Percentiles rank a stretch among this genome's conserved stretches.
Conservation (phyloP, 495 filamentous ascomycete species). For the Aspergillus taichungensis region DNA sequence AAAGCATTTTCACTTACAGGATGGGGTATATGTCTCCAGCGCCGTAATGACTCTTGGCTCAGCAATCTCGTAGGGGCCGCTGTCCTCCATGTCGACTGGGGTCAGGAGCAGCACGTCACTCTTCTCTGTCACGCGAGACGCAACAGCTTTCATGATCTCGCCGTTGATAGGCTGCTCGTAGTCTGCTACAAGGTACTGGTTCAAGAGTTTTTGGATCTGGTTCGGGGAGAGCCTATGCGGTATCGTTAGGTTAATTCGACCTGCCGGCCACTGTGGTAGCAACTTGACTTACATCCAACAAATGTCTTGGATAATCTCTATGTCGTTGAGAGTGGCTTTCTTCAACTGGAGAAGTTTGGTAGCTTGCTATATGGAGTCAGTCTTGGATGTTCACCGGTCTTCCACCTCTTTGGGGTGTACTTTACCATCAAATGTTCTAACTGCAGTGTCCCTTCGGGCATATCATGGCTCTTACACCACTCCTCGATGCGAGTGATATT, state of each 20-base stretch:
- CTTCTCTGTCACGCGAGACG: slow-evolving; percentile 95
- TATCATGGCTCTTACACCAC: slow-evolving; percentile 99
- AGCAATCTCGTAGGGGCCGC: slow-evolving; percentile 98
- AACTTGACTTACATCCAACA: slow-evolving; percentile 83
- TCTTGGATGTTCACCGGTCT: no score
- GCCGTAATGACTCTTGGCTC: slow-evolving; percentile 94
- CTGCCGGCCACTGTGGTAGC: no score
- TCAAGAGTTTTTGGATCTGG: slow-evolving; percentile 97
- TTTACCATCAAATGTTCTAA: slow-evolving; percentile 95
- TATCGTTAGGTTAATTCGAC: no score
- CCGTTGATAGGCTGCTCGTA: slow-evolving; percentile 99
- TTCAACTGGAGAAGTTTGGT: slow-evolving; percentile 98
- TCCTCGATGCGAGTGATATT: slow-evolving; percentile 99
- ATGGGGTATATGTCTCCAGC: slow-evolving; percentile 94
- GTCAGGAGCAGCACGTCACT: slow-evolving; percentile 87
- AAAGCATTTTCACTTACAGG: slow-evolving; percentile 51
- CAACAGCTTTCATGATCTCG: slow-evolving; percentile 99
- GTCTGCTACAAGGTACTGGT: slow-evolving; percentile 97
- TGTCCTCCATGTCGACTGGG: slow-evolving; percentile 98
- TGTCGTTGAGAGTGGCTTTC: slow-evolving; percentile 98
- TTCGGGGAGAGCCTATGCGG: slow-evolving; percentile 78
- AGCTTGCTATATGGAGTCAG: slow-evolving; percentile 64
- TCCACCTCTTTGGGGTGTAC: not conserved
- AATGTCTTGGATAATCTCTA: slow-evolving; percentile 99
- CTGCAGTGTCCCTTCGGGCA: slow-evolving; percentile 96